Percentiles rank a stretch among this genome's conserved stretches.
Evolutionary conservation across 805 yeast genomes (phyloP).

Genomic region (Pichia eremophila): DNA sequence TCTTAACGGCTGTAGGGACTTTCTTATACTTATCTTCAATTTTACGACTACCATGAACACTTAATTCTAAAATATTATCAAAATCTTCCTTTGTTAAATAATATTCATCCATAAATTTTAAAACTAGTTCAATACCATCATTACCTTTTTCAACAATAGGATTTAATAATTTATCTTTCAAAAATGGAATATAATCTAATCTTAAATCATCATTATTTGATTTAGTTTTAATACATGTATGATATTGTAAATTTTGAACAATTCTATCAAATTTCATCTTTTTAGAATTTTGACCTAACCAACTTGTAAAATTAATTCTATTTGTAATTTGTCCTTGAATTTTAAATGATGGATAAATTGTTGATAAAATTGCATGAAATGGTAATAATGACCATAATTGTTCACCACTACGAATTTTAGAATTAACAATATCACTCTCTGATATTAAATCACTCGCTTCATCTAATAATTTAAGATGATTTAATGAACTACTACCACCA

Average conservation of each 20-base stretch:
- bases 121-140: slow-evolving; percentile 57
- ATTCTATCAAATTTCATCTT: slow-evolving; percentile 66
- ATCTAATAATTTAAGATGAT: slow-evolving; percentile 55
- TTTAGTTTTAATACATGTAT: slow-evolving; percentile 69
- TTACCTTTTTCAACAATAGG: slow-evolving; percentile 51
- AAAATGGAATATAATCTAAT: slow-evolving; percentile 60
- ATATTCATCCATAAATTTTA: slow-evolving; percentile 73
- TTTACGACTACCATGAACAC: slow-evolving; percentile 47
- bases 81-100: slow-evolving; percentile 86
- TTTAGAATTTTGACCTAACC: slow-evolving; percentile 89
- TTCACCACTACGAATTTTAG: slow-evolving; percentile 77
- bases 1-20: slow-evolving; percentile 68
- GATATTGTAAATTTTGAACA: slow-evolving; percentile 82
- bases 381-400: slow-evolving; percentile 95
- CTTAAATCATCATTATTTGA: slow-evolving; percentile 70
- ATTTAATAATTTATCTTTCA: slow-evolving; percentile 44
- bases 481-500: slow-evolving; percentile 29
- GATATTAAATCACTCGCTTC: slow-evolving; percentile 83
- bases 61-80: slow-evolving; percentile 79
- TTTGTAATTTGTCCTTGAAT: slow-evolving; percentile 65
- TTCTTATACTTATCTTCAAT: slow-evolving; percentile 42
- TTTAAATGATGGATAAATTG: slow-evolving; percentile 68
- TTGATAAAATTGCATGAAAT: slow-evolving; percentile 77
- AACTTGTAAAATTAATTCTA: slow-evolving; percentile 69
- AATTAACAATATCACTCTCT: slow-evolving; percentile 73